Percentiles rank a stretch among this genome's conserved stretches.
phyloP scores from a whole-genome alignment of 352 stramenopile species.

The Phytophthora sp. region DNA sequence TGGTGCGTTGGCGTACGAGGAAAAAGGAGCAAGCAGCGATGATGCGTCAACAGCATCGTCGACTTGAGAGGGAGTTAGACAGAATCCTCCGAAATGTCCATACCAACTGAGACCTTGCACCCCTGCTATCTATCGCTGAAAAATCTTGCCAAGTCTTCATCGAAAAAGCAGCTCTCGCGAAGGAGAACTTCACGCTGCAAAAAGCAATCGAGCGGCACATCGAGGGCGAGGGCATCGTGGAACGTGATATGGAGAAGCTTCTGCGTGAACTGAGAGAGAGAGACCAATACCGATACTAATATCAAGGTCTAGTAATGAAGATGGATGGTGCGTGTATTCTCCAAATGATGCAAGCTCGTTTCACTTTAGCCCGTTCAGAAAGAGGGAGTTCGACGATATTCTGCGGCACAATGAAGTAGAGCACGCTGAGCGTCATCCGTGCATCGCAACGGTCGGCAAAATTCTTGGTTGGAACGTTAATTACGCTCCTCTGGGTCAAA shows the following conservation, averaged over 20 bases:
- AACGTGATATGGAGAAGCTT: background rate
- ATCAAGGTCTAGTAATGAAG: background rate
- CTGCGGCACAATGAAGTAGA: background rate
- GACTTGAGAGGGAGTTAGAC: constrained; percentile 1
- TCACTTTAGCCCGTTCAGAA: constrained; percentile 18
- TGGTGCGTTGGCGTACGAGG: background rate
- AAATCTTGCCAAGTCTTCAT: background rate
- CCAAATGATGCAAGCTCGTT: constrained; percentile 5
- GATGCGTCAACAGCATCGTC: background rate
- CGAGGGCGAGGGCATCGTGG: background rate
- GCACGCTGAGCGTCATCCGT: background rate
- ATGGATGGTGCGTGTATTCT: constrained; percentile 1
- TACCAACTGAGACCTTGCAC: background rate
- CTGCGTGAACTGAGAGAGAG: background rate
- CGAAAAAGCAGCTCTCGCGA: background rate
- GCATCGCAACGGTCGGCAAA: constrained; percentile 4
- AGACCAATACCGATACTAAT: too few relatives aligned
- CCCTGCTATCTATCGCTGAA: background rate
- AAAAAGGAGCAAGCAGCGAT: background rate
- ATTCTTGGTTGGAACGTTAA: constrained; percentile 18
- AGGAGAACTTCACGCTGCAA: constrained; percentile 2
- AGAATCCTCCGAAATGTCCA: background rate
- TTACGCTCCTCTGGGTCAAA: constrained; percentile 2
- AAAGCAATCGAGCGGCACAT: background rate
- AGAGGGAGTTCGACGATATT: background rate